Base-by-base conservation (phyloP, 2,329 filamentous ascomycete species). In the Alternaria conjuncta region DNA sequence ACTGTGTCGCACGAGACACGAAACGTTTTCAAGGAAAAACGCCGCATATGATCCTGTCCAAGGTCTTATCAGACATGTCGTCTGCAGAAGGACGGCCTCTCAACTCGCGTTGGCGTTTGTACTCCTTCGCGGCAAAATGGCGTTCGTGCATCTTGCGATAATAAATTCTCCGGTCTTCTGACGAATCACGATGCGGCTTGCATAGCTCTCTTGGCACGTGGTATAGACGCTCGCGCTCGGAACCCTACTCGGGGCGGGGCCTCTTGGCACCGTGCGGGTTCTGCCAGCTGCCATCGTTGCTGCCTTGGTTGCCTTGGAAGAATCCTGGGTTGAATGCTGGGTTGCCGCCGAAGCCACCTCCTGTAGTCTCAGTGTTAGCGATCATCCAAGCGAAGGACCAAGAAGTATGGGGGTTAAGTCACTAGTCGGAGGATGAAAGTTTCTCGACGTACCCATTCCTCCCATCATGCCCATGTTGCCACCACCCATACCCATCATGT, bases 211-310 rank as follows among this genome's bases (percentile, higher is more conserved):
- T 46, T 13, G 30, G 26, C 23, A 21, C 23, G 41, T 26, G 55
- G 9, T 12, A 43, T 26, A 7, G 2, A 32, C 25, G 15, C 11
- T 49, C 26, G 8, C 25, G 20, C 18, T 18, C 43, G 55, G 30
- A 10, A 30, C 13, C 32, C 56, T 82, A 88, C 71, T 94, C 92
- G 64, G 92, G 91, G 66, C 92, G 87, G 69, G 91, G 90, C 69
- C 92, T 86, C 82, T 96, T 96, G 4, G 90, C 89, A 28, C 92
- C 92, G 71, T 95, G 92, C 6, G 92, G 92, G 74, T 95, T 95
- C 46, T 67, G 65, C 84, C 92, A 92, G 80, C 88, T 89, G 59
- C 90, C 89, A 61, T 89, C 85, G 46, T 82, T 82, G 30, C 80
- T 80, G 47, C 79, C 78, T 59, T 84, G 84, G 51, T 84, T 72